A percentile compares a stretch with the other conserved stretches of the same genome.
phyloP scores from a whole-genome alignment of 2,329 filamentous ascomycete genomes.

The Aspergillus pseudoviridinutans region DNA sequence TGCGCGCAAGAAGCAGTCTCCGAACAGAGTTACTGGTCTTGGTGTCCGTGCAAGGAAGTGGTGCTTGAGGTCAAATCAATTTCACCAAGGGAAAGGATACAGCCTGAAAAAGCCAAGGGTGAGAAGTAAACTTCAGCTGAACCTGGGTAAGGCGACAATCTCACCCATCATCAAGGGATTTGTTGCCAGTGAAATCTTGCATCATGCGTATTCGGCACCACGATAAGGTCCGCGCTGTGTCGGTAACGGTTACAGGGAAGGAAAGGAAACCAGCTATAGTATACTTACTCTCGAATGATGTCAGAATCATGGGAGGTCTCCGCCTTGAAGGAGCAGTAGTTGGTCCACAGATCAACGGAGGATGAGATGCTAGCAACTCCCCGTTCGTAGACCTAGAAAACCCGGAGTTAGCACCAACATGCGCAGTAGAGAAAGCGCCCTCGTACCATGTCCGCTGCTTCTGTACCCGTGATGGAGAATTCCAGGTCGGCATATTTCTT shows the following conservation, averaged over 20 bases:
- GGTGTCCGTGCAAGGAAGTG: constrained; percentile 24
- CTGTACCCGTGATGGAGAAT: constrained; percentile 93
- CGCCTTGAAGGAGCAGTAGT: constrained; percentile 97
- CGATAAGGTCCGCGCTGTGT: constrained; percentile 37
- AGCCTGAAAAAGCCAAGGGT: constrained; percentile 51
- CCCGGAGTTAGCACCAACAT: constrained; percentile 2
- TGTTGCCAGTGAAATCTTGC: constrained; percentile 35
- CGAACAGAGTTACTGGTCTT: constrained; percentile 29
- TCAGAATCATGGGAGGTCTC: constrained; percentile 93
- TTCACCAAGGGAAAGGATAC: constrained; percentile 42
- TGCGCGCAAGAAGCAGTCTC: constrained; percentile 30
- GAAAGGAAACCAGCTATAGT: constrained; percentile 61
- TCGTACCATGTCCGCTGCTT: constrained; percentile 91
- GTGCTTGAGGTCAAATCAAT: constrained; percentile 24
- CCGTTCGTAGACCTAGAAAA: constrained; percentile 78
- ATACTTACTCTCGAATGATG: constrained; percentile 99
- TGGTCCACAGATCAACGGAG: constrained; percentile 94
- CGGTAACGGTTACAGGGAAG: constrained; percentile 53
- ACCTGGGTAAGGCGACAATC: constrained; percentile 59
- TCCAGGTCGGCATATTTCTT: constrained; percentile 99
- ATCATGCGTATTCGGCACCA: constrained; percentile 34
- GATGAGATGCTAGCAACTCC: constrained; percentile 89
- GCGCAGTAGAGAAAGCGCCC: constrained; percentile 2
- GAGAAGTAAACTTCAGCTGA: constrained; percentile 47
- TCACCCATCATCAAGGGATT: constrained; percentile 52